Base-by-base conservation (phyloP, 2,329 filamentous ascomycete genomes). In the Cytospora schulzeri region DNA sequence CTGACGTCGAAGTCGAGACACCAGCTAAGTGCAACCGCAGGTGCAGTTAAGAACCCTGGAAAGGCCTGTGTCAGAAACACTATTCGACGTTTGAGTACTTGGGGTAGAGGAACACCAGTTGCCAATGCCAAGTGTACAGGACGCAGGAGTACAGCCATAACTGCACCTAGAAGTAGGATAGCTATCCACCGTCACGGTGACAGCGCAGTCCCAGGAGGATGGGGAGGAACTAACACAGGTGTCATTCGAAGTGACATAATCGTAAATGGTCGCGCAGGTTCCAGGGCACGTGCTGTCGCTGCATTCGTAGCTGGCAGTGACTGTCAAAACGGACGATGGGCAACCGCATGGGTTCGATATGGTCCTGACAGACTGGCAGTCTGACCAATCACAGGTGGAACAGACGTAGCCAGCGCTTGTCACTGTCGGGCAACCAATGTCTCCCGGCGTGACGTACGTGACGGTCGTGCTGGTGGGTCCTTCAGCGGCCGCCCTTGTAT, bases 181-280 rank as follows among this genome's bases (percentile, higher is more conserved):
- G 1, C 17, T 17, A 9, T 45, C 5, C 19, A n/a, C 38, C 1
- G 17, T 9, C 33, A 35, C 38, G 38, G 17, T n/a, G 2, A 9
- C 38, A 45, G 38, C 6, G 38, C 38, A 45, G 38, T n/a, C 12
- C 4, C 17, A 6, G 17, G 19, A 19, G 38, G 19, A 4, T n/a
- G 17, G 4, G 17, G 15, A 19, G 38, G 38, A 12, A 35, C 33
- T 35, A 14, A 11, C 35, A 48, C 59, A 61, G 53, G 59, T 55
- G 26, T 24, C 17, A 4, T 11, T 51, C 6, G 29, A 28, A n/a
- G 45, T 26, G 8, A 17, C 15, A 45, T 28, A 35, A 4, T 11
- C 50, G 51, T 61, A 61, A 6, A 50, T 8, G 31, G 59, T 61
- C 7, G 35, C 51, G 28, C 59, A 61, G 51, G 35, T 48, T 24